Conservation (phyloP, 352 stramenopile genomes). For the Halophytophthora batemanensis region DNA sequence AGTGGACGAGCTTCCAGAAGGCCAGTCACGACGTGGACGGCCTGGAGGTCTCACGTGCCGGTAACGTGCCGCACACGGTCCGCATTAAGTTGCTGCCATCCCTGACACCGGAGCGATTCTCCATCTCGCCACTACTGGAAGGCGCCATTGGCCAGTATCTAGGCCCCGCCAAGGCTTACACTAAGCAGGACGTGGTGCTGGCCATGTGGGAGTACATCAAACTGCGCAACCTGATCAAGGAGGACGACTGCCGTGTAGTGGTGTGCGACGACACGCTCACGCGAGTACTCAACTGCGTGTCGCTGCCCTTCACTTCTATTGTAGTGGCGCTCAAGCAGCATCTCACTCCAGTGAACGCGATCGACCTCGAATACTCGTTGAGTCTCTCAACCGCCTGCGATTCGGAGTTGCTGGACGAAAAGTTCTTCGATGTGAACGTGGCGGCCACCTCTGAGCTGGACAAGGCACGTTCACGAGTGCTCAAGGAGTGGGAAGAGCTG, state of each 20-base stretch:
- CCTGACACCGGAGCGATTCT: slow-evolving; percentile 54
- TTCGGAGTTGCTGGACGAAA: slow-evolving; percentile 39
- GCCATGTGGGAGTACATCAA: slow-evolving; percentile 81
- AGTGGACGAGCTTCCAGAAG: slow-evolving; percentile 83
- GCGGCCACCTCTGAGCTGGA: slow-evolving; percentile 50
- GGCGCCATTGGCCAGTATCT: slow-evolving; percentile 40
- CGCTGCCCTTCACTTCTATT: slow-evolving; percentile 66
- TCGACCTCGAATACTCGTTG: slow-evolving; percentile 67
- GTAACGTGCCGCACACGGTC: slow-evolving; percentile 50
- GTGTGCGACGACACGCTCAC: slow-evolving; percentile 51
- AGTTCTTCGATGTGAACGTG: slow-evolving; percentile 62
- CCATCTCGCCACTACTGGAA: slow-evolving; percentile 46
- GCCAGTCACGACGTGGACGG: slow-evolving; percentile 55
- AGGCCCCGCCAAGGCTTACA: slow-evolving; percentile 41
- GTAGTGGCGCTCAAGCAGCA: slow-evolving; percentile 67
- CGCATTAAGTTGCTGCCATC: slow-evolving; percentile 66
- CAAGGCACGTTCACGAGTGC: slow-evolving; percentile 24
- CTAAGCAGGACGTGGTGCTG: slow-evolving; percentile 73
- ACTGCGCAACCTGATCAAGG: slow-evolving; percentile 68
- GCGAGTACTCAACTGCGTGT: slow-evolving; percentile 63
- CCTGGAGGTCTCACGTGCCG: slow-evolving; percentile 49
- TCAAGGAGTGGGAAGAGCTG: slow-evolving; percentile 61
- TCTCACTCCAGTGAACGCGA: slow-evolving; percentile 42
- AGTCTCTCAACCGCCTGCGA: slow-evolving; percentile 29
- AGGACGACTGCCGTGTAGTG: slow-evolving; percentile 75